A percentile compares a stretch with the other conserved stretches of the same genome.
Evolutionary conservation across 2,329 filamentous ascomycete species (phyloP).

Genomic region (Capronia americana): DNA sequence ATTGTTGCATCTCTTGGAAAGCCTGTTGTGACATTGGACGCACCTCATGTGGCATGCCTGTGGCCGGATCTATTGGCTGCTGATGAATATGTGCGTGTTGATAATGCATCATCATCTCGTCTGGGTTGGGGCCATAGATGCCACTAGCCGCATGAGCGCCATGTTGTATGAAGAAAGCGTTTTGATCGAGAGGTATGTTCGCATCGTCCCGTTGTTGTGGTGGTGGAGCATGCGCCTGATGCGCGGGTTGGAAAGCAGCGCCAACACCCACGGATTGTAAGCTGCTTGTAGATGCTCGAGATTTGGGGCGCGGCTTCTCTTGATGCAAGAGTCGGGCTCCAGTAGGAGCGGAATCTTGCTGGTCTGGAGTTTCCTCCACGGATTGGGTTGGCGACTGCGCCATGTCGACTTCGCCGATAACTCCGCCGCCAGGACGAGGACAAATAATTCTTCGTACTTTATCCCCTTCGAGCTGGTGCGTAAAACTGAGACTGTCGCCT

Average conservation of each 20-base stretch:
- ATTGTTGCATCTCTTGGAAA: conserved; percentile 43
- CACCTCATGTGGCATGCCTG: conserved; percentile 36
- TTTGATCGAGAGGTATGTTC: conserved; percentile 35
- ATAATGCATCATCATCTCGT: conserved; percentile 38
- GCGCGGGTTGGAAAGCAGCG: conserved; percentile 42
- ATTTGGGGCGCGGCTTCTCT: conserved; percentile 49
- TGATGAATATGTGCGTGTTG: conserved; percentile 33
- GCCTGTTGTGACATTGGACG: conserved; percentile 36
- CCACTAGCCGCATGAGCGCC: conserved; percentile 28
- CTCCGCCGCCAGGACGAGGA: conserved; percentile 28
- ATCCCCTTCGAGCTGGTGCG: conserved; percentile 24
- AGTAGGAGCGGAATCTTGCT: conserved; percentile 22
- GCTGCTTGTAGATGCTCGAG: conserved; percentile 55
- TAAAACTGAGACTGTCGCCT: conserved; percentile 10
- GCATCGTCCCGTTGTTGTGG: conserved; percentile 22
- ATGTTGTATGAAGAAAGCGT: conserved; percentile 35
- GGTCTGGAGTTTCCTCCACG: conserved; percentile 33
- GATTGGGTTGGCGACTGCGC: conserved; percentile 32
- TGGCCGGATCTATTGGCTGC: conserved; percentile 26
- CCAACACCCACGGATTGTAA: conserved; percentile 51
- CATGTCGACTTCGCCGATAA: conserved; percentile 33
- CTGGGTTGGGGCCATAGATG: conserved; percentile 31
- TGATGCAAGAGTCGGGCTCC: conserved; percentile 30
- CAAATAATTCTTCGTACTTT: conserved; percentile 22
- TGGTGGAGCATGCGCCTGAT: conserved; percentile 23